Evolutionary conservation across 2,329 filamentous ascomycete genomes (phyloP), one percentile per base, ranked within the genome.

Genomic region (Chaetomium sp.): DNA sequence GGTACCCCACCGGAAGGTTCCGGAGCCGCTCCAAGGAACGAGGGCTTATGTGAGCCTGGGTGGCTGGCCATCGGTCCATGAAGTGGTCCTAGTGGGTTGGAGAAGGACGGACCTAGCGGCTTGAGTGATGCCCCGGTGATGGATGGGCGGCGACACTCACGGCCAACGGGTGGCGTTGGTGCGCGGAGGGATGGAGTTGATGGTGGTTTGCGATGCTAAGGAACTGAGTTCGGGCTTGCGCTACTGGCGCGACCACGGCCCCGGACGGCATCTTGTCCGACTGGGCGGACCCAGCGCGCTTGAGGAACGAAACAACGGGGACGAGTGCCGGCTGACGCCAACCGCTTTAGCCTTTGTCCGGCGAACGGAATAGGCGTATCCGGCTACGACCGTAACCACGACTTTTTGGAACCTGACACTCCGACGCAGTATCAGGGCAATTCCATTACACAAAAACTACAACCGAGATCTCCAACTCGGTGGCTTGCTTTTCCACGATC

Each of bases 271-370:
- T 33, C n/a, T 19, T 25, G 53, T 55, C n/a, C 10, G 12, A 13
- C n/a, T 25, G 25, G 31, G 6, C 27, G 27, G 27, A 29, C 25
- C 31, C 25, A 51, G 42, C 25, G 35, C 12, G 38, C 29, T 21
- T 25, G 42, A 61, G 23, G 38, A 31, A 47, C 25, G 35, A 9
- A 57, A 51, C 12, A n/a, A 55, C 8, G 27, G 60, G 29, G 21
- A 53, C 16, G 49, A 49, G 38, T 12, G 29, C 45, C 50, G 27
- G 38, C 21, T 51, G 16, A n/a, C 19, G 33, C 27, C n/a, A 13
- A 38, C 56, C 49, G 57, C 62, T 49, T 58, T 29, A 54, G 63
- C 65, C 65, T 63, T 67, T 60, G 65, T 49, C 61, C 58, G 67
- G 67, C 60, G 56, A 62, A 61, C 61, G 61, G 54, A n/a, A 29